Evolutionary conservation across 2,329 filamentous ascomycete genomes (phyloP).

Genomic region (Erysiphe pulchra): DNA sequence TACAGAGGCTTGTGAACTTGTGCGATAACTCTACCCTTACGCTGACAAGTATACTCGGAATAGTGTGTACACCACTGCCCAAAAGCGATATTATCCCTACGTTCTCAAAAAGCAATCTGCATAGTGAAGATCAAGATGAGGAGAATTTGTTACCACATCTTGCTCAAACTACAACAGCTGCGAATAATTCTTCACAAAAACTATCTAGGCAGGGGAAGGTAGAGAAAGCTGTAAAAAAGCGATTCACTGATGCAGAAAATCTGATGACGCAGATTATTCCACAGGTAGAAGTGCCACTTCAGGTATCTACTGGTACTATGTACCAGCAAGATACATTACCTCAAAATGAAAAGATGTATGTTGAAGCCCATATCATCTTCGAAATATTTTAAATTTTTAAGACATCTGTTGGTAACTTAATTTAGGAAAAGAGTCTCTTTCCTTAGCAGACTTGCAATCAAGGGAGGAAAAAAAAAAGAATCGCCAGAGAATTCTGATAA

Average conservation of each 20-base stretch:
- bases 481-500: conserved; percentile 27
- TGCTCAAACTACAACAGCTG: too few relatives aligned
- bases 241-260: conserved; percentile 26
- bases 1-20: conserved; percentile 1
- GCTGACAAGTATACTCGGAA: conserved; percentile 5
- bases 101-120: conserved; percentile 1
- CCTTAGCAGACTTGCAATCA: conserved; percentile 56
- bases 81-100: conserved; percentile 1
- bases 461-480: conserved; percentile 49
- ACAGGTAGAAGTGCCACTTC: not conserved
- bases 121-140: conserved; percentile 2
- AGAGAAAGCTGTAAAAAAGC: conserved; percentile 23
- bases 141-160: too few relatives aligned
- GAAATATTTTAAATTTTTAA: conserved; percentile 1
- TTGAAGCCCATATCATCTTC: conserved; percentile 4
- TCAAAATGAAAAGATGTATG: conserved; percentile 40
- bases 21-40: conserved; percentile 4
- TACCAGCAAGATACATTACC: conserved; percentile 9
- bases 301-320: not conserved
- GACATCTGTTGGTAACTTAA: not conserved
- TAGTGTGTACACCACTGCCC: conserved; percentile 8
- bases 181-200: conserved; percentile 30
- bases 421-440: conserved; percentile 69
- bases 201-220: conserved; percentile 43
- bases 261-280: conserved; percentile 11